Percentiles rank a stretch among this genome's conserved stretches.
phyloP scores from a whole-genome alignment of 306 rosid genomes.

The Acacia confusa region DNA sequence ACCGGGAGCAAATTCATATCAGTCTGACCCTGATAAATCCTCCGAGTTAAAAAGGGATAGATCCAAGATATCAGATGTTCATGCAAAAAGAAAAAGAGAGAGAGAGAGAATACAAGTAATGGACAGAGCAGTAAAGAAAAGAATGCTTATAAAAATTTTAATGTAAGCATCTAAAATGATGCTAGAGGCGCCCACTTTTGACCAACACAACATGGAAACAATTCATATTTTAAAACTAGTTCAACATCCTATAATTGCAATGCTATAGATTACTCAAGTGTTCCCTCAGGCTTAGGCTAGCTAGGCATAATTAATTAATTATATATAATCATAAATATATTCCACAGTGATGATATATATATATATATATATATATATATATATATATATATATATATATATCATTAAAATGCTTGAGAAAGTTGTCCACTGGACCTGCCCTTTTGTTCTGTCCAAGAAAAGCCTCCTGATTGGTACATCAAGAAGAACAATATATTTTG shows the following conservation, averaged over 20 bases:
- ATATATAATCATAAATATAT: not conserved
- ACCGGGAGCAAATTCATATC: too few species aligned
- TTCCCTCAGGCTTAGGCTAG: conserved; percentile 35
- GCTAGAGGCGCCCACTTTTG: conserved; percentile 65
- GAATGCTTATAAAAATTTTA: conserved; percentile 40
- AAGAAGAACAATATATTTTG: not conserved
- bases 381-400: not conserved
- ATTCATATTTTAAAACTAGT: conserved; percentile 28
- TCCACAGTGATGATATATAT: conserved; percentile 22
- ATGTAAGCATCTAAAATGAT: conserved; percentile 62
- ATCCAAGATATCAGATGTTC: too few species aligned
- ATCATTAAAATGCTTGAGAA: conserved; percentile 30
- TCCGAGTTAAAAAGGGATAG: too few species aligned
- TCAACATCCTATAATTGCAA: conserved; percentile 64
- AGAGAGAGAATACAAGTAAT: conserved; percentile 52
- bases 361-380: too few species aligned
- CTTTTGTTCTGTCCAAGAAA: not conserved
- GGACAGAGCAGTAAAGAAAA: conserved; percentile 63
- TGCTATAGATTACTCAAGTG: conserved; percentile 38
- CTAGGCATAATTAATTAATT: not conserved
- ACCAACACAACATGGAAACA: conserved; percentile 52
- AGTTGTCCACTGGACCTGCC: conserved; percentile 33
- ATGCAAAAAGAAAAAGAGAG: too few species aligned
- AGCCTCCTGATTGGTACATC: not conserved
- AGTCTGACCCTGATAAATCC: too few species aligned